Base-by-base conservation (phyloP, 345 rosid genomes). In the Linum trigynum region DNA sequence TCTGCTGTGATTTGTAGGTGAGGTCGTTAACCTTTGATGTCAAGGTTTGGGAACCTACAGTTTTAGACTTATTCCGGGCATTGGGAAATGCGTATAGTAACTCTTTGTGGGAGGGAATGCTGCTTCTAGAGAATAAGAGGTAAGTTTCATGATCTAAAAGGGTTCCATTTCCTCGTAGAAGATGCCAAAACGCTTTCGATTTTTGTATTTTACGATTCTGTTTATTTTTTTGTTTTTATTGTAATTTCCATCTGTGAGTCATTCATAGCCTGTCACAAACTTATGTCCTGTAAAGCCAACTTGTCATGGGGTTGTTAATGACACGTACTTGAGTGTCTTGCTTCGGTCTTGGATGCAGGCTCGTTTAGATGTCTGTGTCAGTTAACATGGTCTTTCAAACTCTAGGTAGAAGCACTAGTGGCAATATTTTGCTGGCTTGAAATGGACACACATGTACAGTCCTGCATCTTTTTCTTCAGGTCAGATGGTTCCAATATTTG, bases 11-110 rank as follows among this genome's bases (percentile, higher is more conserved):
- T 66, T 55, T 76, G 76, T 81, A 91, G 97, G 97, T 91, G 67
- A 86, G 97, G 64, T 91, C 97, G 45, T 72, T 91, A 57, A 85
- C 84, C 3, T 73, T 91, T 68, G 97, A 91, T 80, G 97, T 88
- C 75, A 88, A 81, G 80, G 91, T 88, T 37, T 91, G 97, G 97
- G 97, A 91, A 67, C 78, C 88, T 69, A 75, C 94, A 65, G 71
- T 91, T 12, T 72, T 88, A 81, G 84, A 86, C 55, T 77, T 86
- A 59, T 91, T 91, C 72, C 72, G 75, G 37, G 65, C 72, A 23
- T 74, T 91, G 77, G 97, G 97, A 63, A 91, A 91, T 76, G 74
- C 78, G 55, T 91, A 82, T 58, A 86, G 94, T 68, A 91, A 91
- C 63, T 84, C 91, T 1, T 23, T 88, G 11, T 91, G 97, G 97